Conservation (phyloP, 768 basidiomycete genomes). For the Termitomyces sp. region DNA sequence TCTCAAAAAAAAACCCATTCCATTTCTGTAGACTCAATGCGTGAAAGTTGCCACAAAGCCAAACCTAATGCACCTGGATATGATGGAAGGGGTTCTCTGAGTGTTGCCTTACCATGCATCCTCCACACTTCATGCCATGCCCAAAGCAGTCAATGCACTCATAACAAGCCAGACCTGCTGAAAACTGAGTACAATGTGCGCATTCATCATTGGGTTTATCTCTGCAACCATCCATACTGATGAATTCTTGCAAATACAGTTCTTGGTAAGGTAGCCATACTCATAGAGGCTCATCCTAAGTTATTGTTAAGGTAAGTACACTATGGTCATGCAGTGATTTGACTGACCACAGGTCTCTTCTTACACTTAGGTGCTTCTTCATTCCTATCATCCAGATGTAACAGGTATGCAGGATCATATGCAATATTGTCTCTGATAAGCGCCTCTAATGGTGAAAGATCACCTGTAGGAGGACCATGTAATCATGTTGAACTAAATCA, state of each 20-base stretch:
- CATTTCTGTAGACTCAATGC: background rate
- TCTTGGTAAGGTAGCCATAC: constrained; percentile 3
- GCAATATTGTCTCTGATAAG: background rate
- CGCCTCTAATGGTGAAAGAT: background rate
- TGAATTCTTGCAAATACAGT: constrained; percentile 5
- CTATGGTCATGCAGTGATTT: background rate
- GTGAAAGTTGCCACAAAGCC: background rate
- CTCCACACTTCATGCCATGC: background rate
- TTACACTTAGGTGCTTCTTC: background rate
- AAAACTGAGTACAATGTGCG: background rate
- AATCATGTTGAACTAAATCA: no score
- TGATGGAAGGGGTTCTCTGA: constrained; percentile 1
- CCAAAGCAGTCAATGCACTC: constrained; percentile 3
- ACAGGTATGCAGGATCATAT: background rate
- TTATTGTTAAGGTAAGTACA: background rate
- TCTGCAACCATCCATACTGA: constrained; percentile 1
- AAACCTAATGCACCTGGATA: background rate
- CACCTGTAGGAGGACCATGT: background rate
- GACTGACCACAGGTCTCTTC: background rate
- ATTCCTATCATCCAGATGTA: background rate
- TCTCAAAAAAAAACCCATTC: background rate
- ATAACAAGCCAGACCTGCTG: background rate
- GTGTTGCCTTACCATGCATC: background rate
- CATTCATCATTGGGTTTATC: background rate
- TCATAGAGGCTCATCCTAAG: constrained; percentile 3